These are phyloP conservation scores for Tulasnella sp. DNA, from an alignment of 768 basidiomycete genomes.

Conservation along the genomic window DNA sequence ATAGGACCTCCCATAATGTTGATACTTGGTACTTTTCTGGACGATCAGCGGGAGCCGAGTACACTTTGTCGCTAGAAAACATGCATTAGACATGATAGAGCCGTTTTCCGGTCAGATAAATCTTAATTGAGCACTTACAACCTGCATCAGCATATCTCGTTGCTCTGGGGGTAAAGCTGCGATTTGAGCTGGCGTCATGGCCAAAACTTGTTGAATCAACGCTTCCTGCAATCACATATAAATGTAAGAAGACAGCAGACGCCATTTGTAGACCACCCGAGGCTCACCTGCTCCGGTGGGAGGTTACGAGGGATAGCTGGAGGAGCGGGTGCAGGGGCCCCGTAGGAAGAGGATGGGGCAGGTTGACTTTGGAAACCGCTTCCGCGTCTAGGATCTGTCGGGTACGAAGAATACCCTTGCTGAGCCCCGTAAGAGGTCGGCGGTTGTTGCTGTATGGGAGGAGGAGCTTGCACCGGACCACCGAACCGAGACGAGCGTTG, in stretches of 20 bases:
- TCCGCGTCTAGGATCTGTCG: slow-evolving; percentile 29
- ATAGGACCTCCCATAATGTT: neutral
- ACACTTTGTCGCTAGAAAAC: neutral
- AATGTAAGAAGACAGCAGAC: neutral
- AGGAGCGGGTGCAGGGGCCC: slow-evolving; percentile 18
- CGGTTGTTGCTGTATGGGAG: slow-evolving; percentile 15
- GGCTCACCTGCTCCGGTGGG: slow-evolving; percentile 27
- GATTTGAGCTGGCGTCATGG: slow-evolving; percentile 44
- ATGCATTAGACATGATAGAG: neutral
- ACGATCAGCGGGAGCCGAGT: neutral
- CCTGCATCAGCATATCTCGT: slow-evolving; percentile 41
- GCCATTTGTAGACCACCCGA: neutral
- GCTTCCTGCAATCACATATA: slow-evolving; percentile 34
- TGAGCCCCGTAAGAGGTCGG: slow-evolving; percentile 18
- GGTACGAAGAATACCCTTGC: slow-evolving; percentile 29
- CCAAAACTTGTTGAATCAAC: slow-evolving; percentile 42
- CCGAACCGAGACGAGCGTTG: slow-evolving; percentile 4
- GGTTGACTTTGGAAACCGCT: slow-evolving; percentile 2
- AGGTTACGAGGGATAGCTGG: slow-evolving; percentile 25
- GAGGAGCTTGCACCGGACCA: neutral
- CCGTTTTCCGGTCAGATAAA: slow-evolving; percentile 11
- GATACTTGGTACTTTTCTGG: neutral
- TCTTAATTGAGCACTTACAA: slow-evolving; percentile 38
- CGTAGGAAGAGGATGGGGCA: neutral
- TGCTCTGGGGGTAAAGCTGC: slow-evolving; percentile 42